Evolutionary conservation across 2,329 filamentous ascomycete species (phyloP).

Genomic region (Coniochaeta sp.): DNA sequence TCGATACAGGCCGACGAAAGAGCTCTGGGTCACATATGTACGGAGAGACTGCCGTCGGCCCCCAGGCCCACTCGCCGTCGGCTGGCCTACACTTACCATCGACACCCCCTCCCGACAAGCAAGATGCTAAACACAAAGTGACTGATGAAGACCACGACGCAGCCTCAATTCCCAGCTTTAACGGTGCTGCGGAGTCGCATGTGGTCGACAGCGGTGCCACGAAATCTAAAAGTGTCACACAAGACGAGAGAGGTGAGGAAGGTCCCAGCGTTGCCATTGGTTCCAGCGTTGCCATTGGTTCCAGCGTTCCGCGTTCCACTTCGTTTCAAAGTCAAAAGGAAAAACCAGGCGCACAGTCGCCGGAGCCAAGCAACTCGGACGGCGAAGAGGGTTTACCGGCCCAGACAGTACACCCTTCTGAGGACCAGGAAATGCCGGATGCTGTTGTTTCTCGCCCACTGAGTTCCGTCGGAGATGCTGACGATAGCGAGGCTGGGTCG

Average conservation of each 20-base stretch:
- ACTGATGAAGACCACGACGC: neutral
- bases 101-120: neutral
- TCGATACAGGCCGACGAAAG: neutral
- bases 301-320: neutral
- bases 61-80: neutral
- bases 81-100: neutral
- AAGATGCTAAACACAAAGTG: neutral
- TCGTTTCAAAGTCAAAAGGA: neutral
- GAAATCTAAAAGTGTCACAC: neutral
- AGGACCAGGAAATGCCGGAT: neutral
- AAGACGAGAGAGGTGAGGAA: neutral
- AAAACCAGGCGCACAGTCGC: neutral
- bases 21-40: neutral
- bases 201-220: neutral
- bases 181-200: neutral
- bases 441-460: neutral
- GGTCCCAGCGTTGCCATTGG: neutral
- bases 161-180: neutral
- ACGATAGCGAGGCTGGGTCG: neutral
- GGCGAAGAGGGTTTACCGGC: neutral
- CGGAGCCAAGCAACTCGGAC: neutral
- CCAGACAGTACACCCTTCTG: neutral
- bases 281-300: too few relatives aligned
- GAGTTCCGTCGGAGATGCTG: neutral
- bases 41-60: neutral